These are phyloP conservation scores for Pigoraptor vietnamica DNA, from an alignment of 78 protist genomes.

Conservation along the genomic window DNA sequence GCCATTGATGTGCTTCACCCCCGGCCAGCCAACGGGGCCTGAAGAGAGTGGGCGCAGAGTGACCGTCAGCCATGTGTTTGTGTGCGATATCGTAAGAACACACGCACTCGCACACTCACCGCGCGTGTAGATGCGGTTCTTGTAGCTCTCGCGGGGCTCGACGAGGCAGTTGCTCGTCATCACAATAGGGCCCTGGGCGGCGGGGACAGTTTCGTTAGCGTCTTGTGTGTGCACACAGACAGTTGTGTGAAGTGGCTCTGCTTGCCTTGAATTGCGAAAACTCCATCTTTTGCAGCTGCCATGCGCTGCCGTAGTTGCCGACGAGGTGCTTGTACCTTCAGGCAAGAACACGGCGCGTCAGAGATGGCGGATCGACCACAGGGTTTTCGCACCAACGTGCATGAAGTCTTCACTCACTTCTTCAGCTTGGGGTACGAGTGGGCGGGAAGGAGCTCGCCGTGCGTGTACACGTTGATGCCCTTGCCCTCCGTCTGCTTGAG, in stretches of 20 bases:
- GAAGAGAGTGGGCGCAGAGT: no score
- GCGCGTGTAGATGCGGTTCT: conserved; percentile 59
- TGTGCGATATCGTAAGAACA: no score
- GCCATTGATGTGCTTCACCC: conserved; percentile 18
- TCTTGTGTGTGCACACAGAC: no score
- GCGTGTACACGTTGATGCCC: conserved; percentile 80
- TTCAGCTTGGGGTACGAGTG: conserved; percentile 70
- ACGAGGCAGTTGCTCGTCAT: conserved; percentile 83
- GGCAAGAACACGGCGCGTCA: no score
- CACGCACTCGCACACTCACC: no score
- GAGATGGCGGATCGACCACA: no score
- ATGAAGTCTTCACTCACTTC: conserved; percentile 7
- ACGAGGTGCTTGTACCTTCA: no score
- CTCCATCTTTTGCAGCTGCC: conserved; percentile 63
- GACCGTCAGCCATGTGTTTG: no score
- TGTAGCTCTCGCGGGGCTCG: conserved; percentile 47
- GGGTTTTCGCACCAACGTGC: no score
- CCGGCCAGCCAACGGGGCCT: conserved; percentile 44
- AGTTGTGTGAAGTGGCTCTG: no score
- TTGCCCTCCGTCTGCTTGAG: conserved; percentile 46
- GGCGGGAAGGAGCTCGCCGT: conserved; percentile 87
- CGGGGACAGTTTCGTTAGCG: no score
- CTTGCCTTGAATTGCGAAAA: conserved; percentile 10
- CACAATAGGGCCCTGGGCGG: conserved; percentile 80
- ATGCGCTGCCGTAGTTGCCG: conserved; percentile 77